Percentiles rank a stretch among this genome's conserved stretches.
These are phyloP conservation scores for Heliamphora pulchella DNA, from an alignment of 179 eudicot species.

Conservation along the genomic window DNA sequence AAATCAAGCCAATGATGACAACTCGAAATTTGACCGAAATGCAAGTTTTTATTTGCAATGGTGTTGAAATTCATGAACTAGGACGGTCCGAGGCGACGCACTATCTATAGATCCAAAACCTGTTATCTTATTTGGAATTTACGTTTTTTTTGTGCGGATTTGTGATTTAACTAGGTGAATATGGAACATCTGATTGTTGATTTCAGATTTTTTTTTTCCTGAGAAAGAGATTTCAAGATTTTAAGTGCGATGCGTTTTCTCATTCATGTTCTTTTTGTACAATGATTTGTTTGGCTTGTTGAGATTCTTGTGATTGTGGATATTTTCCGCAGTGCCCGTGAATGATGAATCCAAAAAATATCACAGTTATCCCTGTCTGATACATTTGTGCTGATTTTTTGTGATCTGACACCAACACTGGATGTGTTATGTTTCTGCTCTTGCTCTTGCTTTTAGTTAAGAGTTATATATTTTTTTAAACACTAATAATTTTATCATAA, in stretches of 20 bases:
- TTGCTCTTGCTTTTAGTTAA: not conserved
- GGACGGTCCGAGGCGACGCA: slow-evolving; percentile 28
- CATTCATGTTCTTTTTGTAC: not conserved
- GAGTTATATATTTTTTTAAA: too few relatives aligned
- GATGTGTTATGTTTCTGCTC: too few relatives aligned
- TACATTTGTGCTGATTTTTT: slow-evolving; percentile 19
- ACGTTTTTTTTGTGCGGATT: not conserved
- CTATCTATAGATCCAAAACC: not conserved
- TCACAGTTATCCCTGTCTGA: slow-evolving; percentile 49
- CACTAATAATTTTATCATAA: too few relatives aligned
- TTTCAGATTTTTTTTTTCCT: not conserved
- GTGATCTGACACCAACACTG: slow-evolving; percentile 30
- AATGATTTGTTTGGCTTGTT: not conserved
- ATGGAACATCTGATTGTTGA: too few relatives aligned
- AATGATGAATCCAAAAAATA: slow-evolving; percentile 23
- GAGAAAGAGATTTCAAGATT: too few relatives aligned
- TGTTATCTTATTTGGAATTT: too few relatives aligned
- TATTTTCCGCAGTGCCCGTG: slow-evolving; percentile 12
- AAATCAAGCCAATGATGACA: slow-evolving; percentile 18
- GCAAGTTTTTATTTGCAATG: slow-evolving; percentile 12
- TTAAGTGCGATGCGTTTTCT: not conserved
- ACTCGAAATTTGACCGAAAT: slow-evolving; percentile 2
- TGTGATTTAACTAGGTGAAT: not conserved
- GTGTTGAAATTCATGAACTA: slow-evolving; percentile 23
- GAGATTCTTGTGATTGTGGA: not conserved